Base-by-base conservation (phyloP, 352 stramenopile species). In the Phytophthora nicotianae region DNA sequence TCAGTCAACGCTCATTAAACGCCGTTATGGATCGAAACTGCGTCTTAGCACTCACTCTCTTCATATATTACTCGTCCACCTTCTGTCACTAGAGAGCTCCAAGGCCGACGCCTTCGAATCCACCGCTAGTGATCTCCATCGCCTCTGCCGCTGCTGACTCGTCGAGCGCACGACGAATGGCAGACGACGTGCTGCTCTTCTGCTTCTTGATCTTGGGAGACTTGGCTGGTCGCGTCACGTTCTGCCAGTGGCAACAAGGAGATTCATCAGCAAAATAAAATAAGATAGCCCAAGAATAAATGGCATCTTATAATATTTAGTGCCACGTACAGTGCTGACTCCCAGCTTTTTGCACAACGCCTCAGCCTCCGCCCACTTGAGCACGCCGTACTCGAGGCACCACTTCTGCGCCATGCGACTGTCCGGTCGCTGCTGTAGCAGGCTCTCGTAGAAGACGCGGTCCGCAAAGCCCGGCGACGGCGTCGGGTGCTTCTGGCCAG, bases 371-470 rank as follows among this genome's bases (percentile, higher is more conserved):
- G 77, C 73, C 84, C 84, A 93, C 59, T 95, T 92, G 58, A 97
- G 84, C 41, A 97, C 83, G 54, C 89, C 89, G 63, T 95, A 91
- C 71, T 97, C 89, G 19, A 97, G 77, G 56, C 89, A 97, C 89
- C 89, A 97, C 62, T 97, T 97, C 63, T 86, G 76, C 14, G 84
- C 89, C 86, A 97, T 97, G 68, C 72, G 82, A 52, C 86, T 95
- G 42, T 91, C 65, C 0, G 89, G 87, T 13, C 85, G 82, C 72
- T 97, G 89, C 50, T 91, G 81, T 55, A 95, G 66, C 58, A 97
- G 58, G 61, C 87, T 96, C 75, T 97, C 89, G 64, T 97, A 97
- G 69, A 97, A 97, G 13, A 97, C 89, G 53, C 89, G 85, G 48
- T 97, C 89, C 29, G 87, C 87, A 66, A 90, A 93, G 50, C 87